Evolutionary conservation across 83 land plant species (phyloP), one percentile per base, ranked within the genome.

Genomic region (Diphasiastrum complanatum): DNA sequence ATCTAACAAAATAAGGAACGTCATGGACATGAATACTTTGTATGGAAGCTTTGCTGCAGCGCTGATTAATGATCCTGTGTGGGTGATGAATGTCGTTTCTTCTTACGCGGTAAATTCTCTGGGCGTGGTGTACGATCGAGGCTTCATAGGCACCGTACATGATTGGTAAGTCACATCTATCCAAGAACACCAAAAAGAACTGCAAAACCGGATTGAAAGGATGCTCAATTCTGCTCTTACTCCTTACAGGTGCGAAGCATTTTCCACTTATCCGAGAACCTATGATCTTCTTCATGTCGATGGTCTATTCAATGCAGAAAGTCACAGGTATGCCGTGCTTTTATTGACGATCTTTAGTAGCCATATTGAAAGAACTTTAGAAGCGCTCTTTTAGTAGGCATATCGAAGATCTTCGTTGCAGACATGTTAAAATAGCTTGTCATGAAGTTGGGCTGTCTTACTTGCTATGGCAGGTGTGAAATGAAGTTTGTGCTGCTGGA

Each of bases 1-100:
- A 51, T 60, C 87, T 1, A 78, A 74, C 18, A 79, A 86, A 63
- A 81, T 86, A 22, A 74, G 88, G 28, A 90, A 90, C 63, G 75
- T 90, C 12, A 81, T 90, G 88, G 95, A 89, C 69, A 89, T 89
- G 96, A 85, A 89, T 79, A 88, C 96, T 43, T 78, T 74, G 27
- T 71, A 77, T 54, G 95, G 95, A 60, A 75, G 95, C 45, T 85
- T 89, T 75, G 96, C 83, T 41, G 84, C 87, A 35, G 83, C 85
- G 43, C 60, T 88, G 33, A 64, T 71, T 22, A 65, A 82, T 56
- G 66, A 82, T 0, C 79, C 83, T 67, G 71, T 69, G 10, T 88
- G 95, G 95, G 86, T 84, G 27, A 88, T 88, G 89, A 88, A 81
- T 75, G 95, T 88, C 22, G 82, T 84, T 50, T 86, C 95, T 22